Conservation (phyloP, 2,329 filamentous ascomycete genomes). For the Cadophora malorum region DNA sequence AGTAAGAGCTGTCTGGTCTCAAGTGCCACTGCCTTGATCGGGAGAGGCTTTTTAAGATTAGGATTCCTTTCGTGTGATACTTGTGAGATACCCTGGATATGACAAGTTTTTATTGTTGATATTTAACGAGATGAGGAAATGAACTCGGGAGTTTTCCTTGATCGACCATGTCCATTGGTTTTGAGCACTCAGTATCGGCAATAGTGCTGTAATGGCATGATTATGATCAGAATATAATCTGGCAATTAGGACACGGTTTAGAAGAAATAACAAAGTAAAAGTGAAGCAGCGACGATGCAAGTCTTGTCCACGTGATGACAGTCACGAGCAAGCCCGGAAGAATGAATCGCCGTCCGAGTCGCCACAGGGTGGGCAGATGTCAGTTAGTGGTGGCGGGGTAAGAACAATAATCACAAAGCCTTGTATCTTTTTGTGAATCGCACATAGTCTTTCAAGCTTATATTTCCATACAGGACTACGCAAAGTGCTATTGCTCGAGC, state of each 20-base stretch:
- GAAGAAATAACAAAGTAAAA: no score
- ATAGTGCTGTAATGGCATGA: no score
- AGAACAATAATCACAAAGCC: background rate
- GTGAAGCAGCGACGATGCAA: no score
- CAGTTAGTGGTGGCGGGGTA: slow-evolving; percentile 21
- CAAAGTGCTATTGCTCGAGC: background rate
- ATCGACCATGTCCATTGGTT: no score
- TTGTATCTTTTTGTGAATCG: background rate
- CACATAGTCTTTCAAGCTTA: background rate
- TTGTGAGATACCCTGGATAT: background rate
- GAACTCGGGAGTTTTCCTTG: background rate
- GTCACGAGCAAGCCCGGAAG: slow-evolving; percentile 3
- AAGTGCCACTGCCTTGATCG: slow-evolving; percentile 13
- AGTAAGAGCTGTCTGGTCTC: background rate
- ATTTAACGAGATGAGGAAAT: background rate
- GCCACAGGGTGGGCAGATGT: background rate
- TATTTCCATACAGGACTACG: no score
- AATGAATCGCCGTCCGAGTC: slow-evolving; percentile 10
- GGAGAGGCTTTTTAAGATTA: background rate
- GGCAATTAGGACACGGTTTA: no score
- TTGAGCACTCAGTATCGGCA: no score
- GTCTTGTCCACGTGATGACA: background rate
- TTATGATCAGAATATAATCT: no score
- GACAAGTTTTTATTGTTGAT: background rate
- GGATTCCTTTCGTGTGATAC: background rate